phyloP scores from a whole-genome alignment of 805 yeast species.

The Yarrowia yakushimensis region DNA sequence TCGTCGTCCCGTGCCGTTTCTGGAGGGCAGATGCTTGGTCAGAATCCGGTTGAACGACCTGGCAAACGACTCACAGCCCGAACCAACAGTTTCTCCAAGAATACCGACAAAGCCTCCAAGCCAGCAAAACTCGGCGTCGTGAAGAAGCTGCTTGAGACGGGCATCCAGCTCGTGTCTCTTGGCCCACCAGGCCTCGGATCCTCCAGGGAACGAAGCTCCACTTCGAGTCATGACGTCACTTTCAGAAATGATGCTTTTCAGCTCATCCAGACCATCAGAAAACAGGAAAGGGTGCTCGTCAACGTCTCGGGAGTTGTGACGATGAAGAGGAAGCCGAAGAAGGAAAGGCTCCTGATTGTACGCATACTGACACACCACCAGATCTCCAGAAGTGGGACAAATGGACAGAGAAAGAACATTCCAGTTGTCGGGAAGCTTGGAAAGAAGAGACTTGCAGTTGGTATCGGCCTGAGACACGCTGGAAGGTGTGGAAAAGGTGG shows the following conservation, averaged over 20 bases:
- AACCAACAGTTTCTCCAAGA: conserved; percentile 16
- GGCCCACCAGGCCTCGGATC: conserved; percentile 76
- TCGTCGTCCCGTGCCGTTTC: conserved; percentile 35
- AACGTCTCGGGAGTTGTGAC: conserved; percentile 47
- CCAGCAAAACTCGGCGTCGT: conserved; percentile 61
- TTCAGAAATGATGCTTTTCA: conserved; percentile 51
- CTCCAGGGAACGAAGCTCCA: conserved; percentile 55
- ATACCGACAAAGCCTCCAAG: conserved; percentile 72
- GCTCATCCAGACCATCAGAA: conserved; percentile 45
- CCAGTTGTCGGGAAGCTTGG: conserved; percentile 49
- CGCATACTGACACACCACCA: conserved; percentile 50
- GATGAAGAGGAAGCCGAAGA: conserved; percentile 57
- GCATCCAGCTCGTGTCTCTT: conserved; percentile 59
- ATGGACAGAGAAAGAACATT: conserved; percentile 57
- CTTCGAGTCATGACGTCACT: conserved; percentile 61
- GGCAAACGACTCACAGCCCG: conserved; percentile 39
- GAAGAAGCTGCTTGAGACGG: conserved; percentile 51
- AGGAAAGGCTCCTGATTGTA: conserved; percentile 43
- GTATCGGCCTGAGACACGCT: not conserved
- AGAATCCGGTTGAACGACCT: conserved; percentile 42
- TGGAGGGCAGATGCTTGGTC: conserved; percentile 48
- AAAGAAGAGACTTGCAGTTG: not conserved
- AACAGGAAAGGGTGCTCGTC: conserved; percentile 46
- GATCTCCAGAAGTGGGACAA: conserved; percentile 54
- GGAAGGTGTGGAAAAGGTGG: not conserved